Base-by-base conservation (phyloP, 169 alveolate genomes). In the Neospora caninum region DNA sequence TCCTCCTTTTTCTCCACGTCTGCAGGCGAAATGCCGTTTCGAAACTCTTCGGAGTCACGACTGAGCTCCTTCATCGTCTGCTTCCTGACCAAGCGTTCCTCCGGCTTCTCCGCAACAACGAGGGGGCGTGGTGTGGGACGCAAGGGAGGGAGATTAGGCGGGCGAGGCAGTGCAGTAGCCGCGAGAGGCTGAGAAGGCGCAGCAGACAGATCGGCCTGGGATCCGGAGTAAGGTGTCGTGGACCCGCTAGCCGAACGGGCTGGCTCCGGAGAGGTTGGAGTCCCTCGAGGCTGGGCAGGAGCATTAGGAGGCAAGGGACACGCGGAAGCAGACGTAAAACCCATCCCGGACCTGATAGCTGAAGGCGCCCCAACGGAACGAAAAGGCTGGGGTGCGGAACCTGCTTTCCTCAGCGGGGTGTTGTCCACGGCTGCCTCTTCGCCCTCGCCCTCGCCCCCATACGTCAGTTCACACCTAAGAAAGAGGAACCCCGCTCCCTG, bases 61-160 rank as follows among this genome's bases (percentile, higher is more conserved):
- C 31, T 22, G 20, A n/a, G 43, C 45, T 78, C 49, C 86, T n/a
- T n/a, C 29, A n/a, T 18, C 45, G 86, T 78, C 86, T 13, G 86
- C 86, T 20, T 20, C 29, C 86, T 20, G 42, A 4, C 45, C 27
- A 20, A 16, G 9, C 86, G 86, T 1, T 78, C 86, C 42, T 78
- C 39, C 27, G 86, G 86, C 45, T 20, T 78, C 86, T 78, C 86
- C 22, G 86, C 39, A 38, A n/a, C 39, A n/a, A 78, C 39, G n/a
- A 78, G 43, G 86, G 86, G 86, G 43, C 86, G 39, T n/a, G 86
- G 86, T 0, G 86, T n/a, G 49, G 86, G 42, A 13, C 86, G 39
- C 43, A 78, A 29, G 27, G 86, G 86, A 78, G 86, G 86, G 45
- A 78, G 86, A n/a, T 78, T 78, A 6, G 45, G 20, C 22, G 86